Conservation (phyloP, 495 filamentous ascomycete species). For the Aspergillus asperescens region DNA sequence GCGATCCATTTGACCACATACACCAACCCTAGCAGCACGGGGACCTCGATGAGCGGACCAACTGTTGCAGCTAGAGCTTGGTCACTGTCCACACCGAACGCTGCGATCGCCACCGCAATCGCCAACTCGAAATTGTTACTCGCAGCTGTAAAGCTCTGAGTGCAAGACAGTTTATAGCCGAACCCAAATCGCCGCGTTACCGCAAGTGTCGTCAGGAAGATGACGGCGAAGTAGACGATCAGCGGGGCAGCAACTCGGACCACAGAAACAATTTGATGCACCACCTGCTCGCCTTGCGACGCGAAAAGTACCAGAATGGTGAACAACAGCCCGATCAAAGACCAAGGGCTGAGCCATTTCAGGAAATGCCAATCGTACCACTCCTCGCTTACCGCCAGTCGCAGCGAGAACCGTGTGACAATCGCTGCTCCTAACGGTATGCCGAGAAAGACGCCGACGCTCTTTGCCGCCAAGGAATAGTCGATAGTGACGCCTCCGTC, state of each 20-base stretch:
- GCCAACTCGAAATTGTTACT: slow-evolving; percentile 96
- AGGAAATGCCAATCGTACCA: slow-evolving; percentile 70
- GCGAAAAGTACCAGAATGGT: slow-evolving; percentile 85
- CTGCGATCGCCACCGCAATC: slow-evolving; percentile 85
- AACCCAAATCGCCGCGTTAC: slow-evolving; percentile 59
- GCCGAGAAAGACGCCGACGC: slow-evolving; percentile 78
- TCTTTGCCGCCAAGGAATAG: slow-evolving; percentile 69
- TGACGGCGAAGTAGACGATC: slow-evolving; percentile 69
- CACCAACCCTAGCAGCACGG: slow-evolving; percentile 74
- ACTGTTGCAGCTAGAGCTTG: slow-evolving; percentile 88
- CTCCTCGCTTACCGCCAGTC: slow-evolving; percentile 43
- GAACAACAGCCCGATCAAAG: slow-evolving; percentile 76
- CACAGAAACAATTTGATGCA: slow-evolving; percentile 79
- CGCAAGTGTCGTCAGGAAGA: slow-evolving; percentile 65
- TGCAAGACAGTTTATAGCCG: slow-evolving; percentile 63
- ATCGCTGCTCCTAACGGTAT: slow-evolving; percentile 80
- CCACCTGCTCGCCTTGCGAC: slow-evolving; percentile 70
- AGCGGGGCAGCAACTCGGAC: slow-evolving; percentile 74
- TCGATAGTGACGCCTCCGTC: slow-evolving; percentile 42
- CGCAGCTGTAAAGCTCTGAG: slow-evolving; percentile 89
- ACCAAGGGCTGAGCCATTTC: slow-evolving; percentile 64
- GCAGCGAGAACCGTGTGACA: slow-evolving; percentile 62
- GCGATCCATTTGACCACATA: slow-evolving; percentile 65
- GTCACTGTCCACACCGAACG: slow-evolving; percentile 72
- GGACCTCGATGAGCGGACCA: slow-evolving; percentile 87